phyloP scores from a whole-genome alignment of 1,139 yeast species.

The Yamadazyma blattariae region DNA sequence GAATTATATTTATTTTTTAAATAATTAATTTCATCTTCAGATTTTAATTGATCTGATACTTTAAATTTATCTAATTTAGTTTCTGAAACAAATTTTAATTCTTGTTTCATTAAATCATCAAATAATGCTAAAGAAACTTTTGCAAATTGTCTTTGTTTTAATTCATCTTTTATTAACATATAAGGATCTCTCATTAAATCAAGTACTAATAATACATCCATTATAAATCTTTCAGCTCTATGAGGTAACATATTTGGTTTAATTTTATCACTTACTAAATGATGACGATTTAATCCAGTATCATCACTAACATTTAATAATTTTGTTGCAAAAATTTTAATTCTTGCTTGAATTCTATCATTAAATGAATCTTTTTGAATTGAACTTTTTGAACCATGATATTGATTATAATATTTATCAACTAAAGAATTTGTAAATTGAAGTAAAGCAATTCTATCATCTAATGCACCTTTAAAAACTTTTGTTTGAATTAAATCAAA shows the following conservation, averaged over 20 bases:
- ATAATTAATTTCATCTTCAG: constrained; percentile 17
- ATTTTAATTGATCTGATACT: constrained; percentile 11
- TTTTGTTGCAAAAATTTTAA: constrained; percentile 32
- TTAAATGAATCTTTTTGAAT: constrained; percentile 39
- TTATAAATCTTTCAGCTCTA: constrained; percentile 20
- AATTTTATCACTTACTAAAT: constrained; percentile 15
- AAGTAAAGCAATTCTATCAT: constrained; percentile 39
- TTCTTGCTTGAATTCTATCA: constrained; percentile 36
- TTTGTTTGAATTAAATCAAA: constrained; percentile 16
- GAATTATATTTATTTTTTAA: constrained; percentile 21
- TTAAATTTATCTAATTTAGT: constrained; percentile 6
- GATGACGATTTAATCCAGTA: constrained; percentile 46
- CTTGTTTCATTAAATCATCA: constrained; percentile 30
- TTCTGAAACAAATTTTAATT: constrained; percentile 15
- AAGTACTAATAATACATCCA: constrained; percentile 31
- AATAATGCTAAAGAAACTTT: constrained; percentile 26
- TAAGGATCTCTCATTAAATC: constrained; percentile 39
- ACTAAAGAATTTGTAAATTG: constrained; percentile 39
- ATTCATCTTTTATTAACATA: constrained; percentile 22
- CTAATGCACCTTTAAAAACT: constrained; percentile 26
- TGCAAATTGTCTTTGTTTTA: constrained; percentile 20
- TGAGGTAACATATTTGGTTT: constrained; percentile 4
- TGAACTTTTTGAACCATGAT: constrained; percentile 23
- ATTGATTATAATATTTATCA: constrained; percentile 23
- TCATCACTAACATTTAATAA: constrained; percentile 41